Percentiles rank a stretch among this genome's conserved stretches.
Conservation (phyloP, 2,329 filamentous ascomycete species). For the Teratosphaeriaceae sp. region DNA sequence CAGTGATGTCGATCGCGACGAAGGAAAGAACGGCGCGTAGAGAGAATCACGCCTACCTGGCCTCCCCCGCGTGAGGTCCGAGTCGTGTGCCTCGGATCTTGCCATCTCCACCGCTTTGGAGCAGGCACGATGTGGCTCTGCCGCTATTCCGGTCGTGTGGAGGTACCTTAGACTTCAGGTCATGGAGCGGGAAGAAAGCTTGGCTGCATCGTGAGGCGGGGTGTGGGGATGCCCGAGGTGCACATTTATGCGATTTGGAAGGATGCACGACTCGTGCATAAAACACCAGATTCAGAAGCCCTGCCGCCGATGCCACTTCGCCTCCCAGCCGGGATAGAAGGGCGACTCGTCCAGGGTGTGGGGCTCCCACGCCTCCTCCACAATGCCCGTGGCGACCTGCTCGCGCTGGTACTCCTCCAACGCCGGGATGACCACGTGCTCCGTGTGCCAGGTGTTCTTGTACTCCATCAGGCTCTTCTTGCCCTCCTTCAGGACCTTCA, state of each 20-base stretch:
- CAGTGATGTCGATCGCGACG: background rate
- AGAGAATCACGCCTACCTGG: background rate
- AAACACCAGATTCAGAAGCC: slow-evolving; percentile 40
- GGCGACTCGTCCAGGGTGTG: slow-evolving; percentile 67
- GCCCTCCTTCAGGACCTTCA: slow-evolving; percentile 63
- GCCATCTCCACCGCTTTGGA: too few species aligned
- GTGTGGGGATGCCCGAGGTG: background rate
- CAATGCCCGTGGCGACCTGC: slow-evolving; percentile 57
- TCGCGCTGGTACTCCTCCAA: slow-evolving; percentile 58
- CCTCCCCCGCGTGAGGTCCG: too few species aligned
- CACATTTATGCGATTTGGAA: too few species aligned
- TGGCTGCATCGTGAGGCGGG: too few species aligned
- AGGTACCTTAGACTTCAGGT: too few species aligned
- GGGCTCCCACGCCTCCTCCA: slow-evolving; percentile 58
- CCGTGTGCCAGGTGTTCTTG: slow-evolving; percentile 74
- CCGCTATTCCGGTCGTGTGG: too few species aligned
- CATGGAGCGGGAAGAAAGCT: too few species aligned
- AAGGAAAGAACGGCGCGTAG: background rate
- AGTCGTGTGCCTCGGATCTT: too few species aligned
- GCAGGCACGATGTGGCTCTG: too few species aligned
- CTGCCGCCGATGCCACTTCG: slow-evolving; percentile 62
- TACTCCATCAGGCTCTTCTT: slow-evolving; percentile 69
- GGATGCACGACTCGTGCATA: too few species aligned
- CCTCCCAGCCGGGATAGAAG: slow-evolving; percentile 69
- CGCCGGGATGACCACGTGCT: slow-evolving; percentile 62